Percentiles rank a stretch among this genome's conserved stretches.
phyloP scores from a whole-genome alignment of 1,284 basidiomycete species.

The Boletus sp. region DNA sequence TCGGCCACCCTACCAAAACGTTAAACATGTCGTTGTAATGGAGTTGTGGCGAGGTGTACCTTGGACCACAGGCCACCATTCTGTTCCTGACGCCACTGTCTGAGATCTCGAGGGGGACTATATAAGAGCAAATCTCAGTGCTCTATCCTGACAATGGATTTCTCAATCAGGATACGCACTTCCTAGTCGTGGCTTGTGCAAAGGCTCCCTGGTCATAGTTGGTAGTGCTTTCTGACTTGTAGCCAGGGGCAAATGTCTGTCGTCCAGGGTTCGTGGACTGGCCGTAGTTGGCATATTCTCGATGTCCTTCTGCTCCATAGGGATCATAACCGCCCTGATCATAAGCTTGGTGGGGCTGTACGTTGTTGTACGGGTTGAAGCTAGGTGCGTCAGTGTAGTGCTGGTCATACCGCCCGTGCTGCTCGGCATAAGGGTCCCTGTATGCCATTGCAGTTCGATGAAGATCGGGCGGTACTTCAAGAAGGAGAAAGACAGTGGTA shows the following conservation, averaged over 20 bases:
- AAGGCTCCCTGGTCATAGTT: constrained; percentile 42
- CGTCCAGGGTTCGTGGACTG: constrained; percentile 22
- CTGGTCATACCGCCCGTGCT: constrained; percentile 37
- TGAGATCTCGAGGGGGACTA: constrained; percentile 40
- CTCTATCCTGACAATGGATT: neutral
- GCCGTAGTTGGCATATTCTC: constrained; percentile 39
- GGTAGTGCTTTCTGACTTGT: constrained; percentile 24
- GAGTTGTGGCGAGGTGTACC: constrained; percentile 32
- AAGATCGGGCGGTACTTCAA: too few relatives aligned
- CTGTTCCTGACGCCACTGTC: constrained; percentile 53
- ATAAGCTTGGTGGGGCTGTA: constrained; percentile 47
- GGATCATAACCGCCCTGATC: constrained; percentile 43
- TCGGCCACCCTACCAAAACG: constrained; percentile 46
- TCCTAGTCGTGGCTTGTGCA: constrained; percentile 26
- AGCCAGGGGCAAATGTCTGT: constrained; percentile 19
- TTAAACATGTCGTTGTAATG: neutral
- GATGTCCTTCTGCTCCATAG: constrained; percentile 38
- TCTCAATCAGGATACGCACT: constrained; percentile 27
- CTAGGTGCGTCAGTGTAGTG: constrained; percentile 38
- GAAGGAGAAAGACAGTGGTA: neutral
- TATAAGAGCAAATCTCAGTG: constrained; percentile 10
- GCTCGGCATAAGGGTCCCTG: constrained; percentile 49
- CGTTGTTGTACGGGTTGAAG: constrained; percentile 48
- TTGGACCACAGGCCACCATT: constrained; percentile 63
- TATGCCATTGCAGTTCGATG: constrained; percentile 36